A percentile compares a stretch with the other conserved stretches of the same genome.
Evolutionary conservation across 2,329 filamentous ascomycete genomes (phyloP).

Genomic region (Phialocephala subalpina): DNA sequence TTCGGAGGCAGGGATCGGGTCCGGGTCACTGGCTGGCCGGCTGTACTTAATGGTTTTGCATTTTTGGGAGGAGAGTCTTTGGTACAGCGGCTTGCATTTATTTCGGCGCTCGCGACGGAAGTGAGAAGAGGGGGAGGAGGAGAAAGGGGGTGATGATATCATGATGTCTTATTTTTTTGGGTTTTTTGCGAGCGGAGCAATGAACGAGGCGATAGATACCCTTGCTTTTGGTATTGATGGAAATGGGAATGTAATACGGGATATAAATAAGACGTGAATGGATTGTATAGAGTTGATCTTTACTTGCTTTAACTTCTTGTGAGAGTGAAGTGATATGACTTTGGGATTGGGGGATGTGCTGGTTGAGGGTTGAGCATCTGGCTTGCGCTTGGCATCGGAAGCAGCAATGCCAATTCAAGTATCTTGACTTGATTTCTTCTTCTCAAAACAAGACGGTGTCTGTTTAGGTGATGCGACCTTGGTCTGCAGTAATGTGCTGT

Average conservation of each 20-base stretch:
- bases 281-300: background rate
- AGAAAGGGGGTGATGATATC: background rate
- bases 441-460: too few relatives aligned
- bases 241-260: background rate
- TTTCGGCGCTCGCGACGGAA: background rate
- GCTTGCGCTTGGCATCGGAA: too few relatives aligned
- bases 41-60: slow-evolving; percentile 16
- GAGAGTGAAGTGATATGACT: too few relatives aligned
- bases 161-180: background rate
- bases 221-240: background rate
- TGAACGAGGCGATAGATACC: background rate
- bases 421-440: too few relatives aligned
- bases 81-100: background rate
- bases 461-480: too few relatives aligned
- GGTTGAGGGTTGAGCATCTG: too few relatives aligned
- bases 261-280: background rate
- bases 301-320: too few relatives aligned
- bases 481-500: too few relatives aligned
- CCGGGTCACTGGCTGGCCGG: slow-evolving; percentile 13
- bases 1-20: background rate
- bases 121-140: background rate
- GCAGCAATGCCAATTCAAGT: too few relatives aligned
- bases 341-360: too few relatives aligned
- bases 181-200: too few relatives aligned
- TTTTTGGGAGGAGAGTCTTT: slow-evolving; percentile 14